Conservation (phyloP, 2,329 filamentous ascomycete genomes). For the Ascochyta viciae-villosae region DNA sequence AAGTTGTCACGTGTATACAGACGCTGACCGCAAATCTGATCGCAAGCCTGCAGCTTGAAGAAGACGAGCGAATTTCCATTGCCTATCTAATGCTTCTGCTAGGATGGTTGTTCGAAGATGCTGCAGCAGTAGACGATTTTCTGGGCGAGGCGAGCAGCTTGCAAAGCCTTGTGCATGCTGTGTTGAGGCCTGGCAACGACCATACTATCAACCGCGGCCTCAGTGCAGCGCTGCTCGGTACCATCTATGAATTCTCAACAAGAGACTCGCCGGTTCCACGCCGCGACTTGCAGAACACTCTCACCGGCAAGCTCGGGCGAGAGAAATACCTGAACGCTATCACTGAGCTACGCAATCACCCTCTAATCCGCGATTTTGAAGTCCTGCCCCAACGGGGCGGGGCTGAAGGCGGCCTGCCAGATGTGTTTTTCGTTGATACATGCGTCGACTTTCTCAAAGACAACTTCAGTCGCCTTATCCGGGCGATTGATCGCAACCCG, state of each 20-base stretch:
- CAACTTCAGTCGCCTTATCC: slow-evolving; percentile 84
- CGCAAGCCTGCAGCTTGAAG: slow-evolving; percentile 74
- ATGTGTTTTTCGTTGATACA: slow-evolving; percentile 82
- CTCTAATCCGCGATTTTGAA: slow-evolving; percentile 86
- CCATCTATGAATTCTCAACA: slow-evolving; percentile 95
- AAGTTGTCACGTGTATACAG: slow-evolving; percentile 94
- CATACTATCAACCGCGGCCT: slow-evolving; percentile 79
- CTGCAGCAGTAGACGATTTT: slow-evolving; percentile 91
- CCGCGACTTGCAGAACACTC: slow-evolving; percentile 77
- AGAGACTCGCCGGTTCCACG: slow-evolving; percentile 93
- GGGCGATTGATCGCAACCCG: slow-evolving; percentile 90
- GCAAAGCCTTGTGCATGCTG: slow-evolving; percentile 81
- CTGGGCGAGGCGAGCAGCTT: slow-evolving; percentile 90
- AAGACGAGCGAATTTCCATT: slow-evolving; percentile 80
- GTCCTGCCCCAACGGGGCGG: slow-evolving; percentile 72
- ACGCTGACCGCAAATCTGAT: slow-evolving; percentile 86
- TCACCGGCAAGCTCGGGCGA: slow-evolving; percentile 78
- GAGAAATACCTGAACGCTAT: slow-evolving; percentile 88
- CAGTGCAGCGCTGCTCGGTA: slow-evolving; percentile 82
- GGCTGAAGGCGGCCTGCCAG: slow-evolving; percentile 65
- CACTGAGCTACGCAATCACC: slow-evolving; percentile 76
- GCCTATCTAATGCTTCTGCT: slow-evolving; percentile 90
- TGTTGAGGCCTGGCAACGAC: slow-evolving; percentile 60
- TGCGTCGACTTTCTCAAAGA: slow-evolving; percentile 97
- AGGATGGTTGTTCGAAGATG: slow-evolving; percentile 90